phyloP scores from a whole-genome alignment of 305 asterid genomes.

The Fraxinus xanthoxyloides region DNA sequence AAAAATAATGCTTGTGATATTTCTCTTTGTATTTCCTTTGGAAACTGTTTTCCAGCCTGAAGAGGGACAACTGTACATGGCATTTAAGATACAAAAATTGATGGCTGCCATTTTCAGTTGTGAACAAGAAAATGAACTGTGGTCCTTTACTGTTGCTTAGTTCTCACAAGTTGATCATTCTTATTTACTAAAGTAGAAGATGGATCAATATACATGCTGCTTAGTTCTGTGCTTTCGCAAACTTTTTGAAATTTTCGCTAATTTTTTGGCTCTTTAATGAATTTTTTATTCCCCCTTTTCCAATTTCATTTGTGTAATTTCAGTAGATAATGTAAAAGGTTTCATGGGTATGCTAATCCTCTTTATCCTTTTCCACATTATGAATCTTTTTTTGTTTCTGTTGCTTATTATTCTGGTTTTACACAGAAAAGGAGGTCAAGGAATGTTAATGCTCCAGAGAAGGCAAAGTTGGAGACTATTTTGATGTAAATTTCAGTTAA shows the following conservation, averaged over 20 bases:
- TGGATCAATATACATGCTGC: neutral
- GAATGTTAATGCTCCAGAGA: neutral
- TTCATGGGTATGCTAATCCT: neutral
- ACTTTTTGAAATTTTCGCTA: neutral
- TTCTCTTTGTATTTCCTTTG: neutral
- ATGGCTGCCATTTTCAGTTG: neutral
- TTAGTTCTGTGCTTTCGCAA: neutral
- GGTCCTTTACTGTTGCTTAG: neutral
- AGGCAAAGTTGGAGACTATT: slow-evolving; percentile 14
- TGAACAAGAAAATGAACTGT: neutral
- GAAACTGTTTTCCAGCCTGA: neutral
- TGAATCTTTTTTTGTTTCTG: neutral
- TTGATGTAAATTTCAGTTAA: slow-evolving; percentile 8
- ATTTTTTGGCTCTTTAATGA: neutral
- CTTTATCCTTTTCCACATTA: neutral
- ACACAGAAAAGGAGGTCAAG: neutral
- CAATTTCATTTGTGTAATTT: neutral
- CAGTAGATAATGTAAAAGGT: slow-evolving; percentile 1
- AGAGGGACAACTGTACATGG: neutral
- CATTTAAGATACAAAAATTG: neutral
- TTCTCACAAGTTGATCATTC: neutral
- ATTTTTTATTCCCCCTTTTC: neutral
- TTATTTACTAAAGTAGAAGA: neutral
- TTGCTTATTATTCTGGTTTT: slow-evolving; percentile 22
- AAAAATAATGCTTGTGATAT: neutral